phyloP scores from a whole-genome alignment of 2,329 filamentous ascomycete genomes.

The Xylaria digitata region DNA sequence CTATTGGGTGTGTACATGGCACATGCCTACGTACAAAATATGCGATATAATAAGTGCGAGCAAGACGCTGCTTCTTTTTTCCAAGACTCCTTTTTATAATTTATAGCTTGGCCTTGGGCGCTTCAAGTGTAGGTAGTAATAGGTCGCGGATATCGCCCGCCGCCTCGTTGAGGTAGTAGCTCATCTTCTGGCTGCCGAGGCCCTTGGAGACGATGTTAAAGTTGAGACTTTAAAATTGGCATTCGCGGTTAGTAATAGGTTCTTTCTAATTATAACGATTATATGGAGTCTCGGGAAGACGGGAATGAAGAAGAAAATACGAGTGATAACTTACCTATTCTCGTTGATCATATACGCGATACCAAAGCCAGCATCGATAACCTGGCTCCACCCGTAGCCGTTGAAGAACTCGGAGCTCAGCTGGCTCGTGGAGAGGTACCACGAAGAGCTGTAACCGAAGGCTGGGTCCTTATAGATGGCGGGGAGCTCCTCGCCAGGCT shows the following conservation, averaged over 20 bases:
- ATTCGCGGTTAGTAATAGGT: constrained; percentile 35
- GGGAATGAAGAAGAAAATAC: neutral
- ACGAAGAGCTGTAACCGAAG: constrained; percentile 83
- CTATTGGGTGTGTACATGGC: constrained; percentile 11
- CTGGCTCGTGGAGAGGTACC: constrained; percentile 91
- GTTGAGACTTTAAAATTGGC: constrained; percentile 75
- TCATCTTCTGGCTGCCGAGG: constrained; percentile 86
- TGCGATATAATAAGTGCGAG: constrained; percentile 12
- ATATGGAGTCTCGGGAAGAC: neutral
- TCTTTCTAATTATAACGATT: neutral
- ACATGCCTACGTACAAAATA: neutral
- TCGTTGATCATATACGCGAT: constrained; percentile 99
- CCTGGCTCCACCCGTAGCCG: constrained; percentile 98
- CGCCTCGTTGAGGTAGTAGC: constrained; percentile 94
- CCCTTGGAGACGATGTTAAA: constrained; percentile 98
- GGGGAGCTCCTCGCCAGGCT: constrained; percentile 82
- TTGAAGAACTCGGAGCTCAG: constrained; percentile 98
- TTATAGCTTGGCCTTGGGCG: constrained; percentile 89
- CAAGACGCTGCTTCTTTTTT: constrained; percentile 1
- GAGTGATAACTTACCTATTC: constrained; percentile 73
- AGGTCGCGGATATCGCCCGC: constrained; percentile 90
- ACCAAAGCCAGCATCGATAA: constrained; percentile 94
- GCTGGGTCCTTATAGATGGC: constrained; percentile 88
- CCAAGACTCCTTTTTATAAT: constrained; percentile 3
- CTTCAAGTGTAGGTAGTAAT: constrained; percentile 80